Base-by-base conservation (phyloP, 352 stramenopile species). In the Phytophthora fragariae region DNA sequence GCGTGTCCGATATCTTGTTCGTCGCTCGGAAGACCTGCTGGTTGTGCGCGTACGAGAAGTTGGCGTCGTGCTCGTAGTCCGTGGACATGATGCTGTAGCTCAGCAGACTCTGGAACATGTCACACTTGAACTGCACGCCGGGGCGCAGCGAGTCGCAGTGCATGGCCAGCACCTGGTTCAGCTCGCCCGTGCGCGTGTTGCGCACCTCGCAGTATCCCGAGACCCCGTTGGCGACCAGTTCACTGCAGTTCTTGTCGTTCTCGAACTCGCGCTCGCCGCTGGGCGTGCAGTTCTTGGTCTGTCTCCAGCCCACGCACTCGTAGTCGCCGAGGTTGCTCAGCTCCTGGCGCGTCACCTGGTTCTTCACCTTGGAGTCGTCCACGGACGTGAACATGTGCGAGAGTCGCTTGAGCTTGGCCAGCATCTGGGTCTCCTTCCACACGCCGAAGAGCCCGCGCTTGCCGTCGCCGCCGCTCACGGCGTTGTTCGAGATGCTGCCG, bases 181-280 rank as follows among this genome's bases (percentile, higher is more conserved):
- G 46, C 17, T 82, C 76, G 11, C 75, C 77, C 0, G 76, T 89
- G 24, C 60, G 57, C 6, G 53, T 79, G 57, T 90, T 83, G 33
- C 72, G 81, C 27, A 92, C 75, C 44, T 90, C 84, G 57, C 86
- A 93, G 35, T 82, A 93, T 14, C 86, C 86, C 0, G 80, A 83
- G 17, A 83, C 58, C 14, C 76, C 77, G 55, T 87, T 83, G 3
- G 71, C 44, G 17, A 84, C 61, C 2, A 77, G 59, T 3, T 79
- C 66, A 1, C 57, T 59, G 77, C 88, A 95, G 31, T 79, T 81
- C 2, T 72, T 66, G 59, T 91, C 80, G 12, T 83, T 76, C 17
- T 66, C 59, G 1, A 72, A 50, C 62, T 90, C 80, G n/a, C 69
- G 70, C 11, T 64, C 47, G 2, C 84, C 86, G 5, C 63, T 31